Evolutionary conservation across 768 basidiomycete genomes (phyloP).

Genomic region (Botryobasidium botryosum): DNA sequence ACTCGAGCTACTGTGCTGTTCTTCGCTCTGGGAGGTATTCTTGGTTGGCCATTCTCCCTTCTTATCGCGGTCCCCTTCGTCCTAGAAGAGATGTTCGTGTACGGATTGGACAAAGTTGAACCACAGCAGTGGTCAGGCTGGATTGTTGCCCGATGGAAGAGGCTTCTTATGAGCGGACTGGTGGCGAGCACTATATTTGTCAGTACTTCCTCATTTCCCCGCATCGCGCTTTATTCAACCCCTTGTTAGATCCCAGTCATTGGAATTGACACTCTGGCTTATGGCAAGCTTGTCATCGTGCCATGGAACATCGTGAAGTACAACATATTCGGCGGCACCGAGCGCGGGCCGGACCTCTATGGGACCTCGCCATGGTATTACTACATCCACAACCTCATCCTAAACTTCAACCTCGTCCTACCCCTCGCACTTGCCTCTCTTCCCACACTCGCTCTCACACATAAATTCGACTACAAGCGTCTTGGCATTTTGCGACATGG

Average conservation of each 20-base stretch:
- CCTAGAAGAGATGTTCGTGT: constrained; percentile 73
- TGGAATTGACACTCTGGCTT: constrained; percentile 69
- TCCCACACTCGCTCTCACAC: constrained; percentile 62
- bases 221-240: background rate
- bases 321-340: constrained; percentile 71
- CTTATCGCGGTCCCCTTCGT: constrained; percentile 79
- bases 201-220: constrained; percentile 16
- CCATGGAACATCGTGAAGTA: constrained; percentile 91
- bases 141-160: constrained; percentile 43
- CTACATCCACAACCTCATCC: constrained; percentile 73
- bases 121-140: constrained; percentile 31
- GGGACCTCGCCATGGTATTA: constrained; percentile 79
- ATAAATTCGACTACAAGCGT: constrained; percentile 56
- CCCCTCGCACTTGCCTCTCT: constrained; percentile 68
- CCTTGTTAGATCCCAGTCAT: constrained; percentile 65
- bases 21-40: constrained; percentile 68
- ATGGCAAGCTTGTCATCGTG: constrained; percentile 59
- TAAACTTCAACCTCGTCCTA: constrained; percentile 85
- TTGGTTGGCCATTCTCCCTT: constrained; percentile 96
- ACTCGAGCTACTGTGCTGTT: constrained; percentile 47
- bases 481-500: constrained; percentile 33
- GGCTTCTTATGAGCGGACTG: constrained; percentile 36
- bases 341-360: constrained; percentile 80
- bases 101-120: constrained; percentile 46
- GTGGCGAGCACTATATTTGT: constrained; percentile 48